These are phyloP conservation scores for Phaeophleospora eucalypticola DNA, from an alignment of 2,329 filamentous ascomycete species.

Conservation along the genomic window DNA sequence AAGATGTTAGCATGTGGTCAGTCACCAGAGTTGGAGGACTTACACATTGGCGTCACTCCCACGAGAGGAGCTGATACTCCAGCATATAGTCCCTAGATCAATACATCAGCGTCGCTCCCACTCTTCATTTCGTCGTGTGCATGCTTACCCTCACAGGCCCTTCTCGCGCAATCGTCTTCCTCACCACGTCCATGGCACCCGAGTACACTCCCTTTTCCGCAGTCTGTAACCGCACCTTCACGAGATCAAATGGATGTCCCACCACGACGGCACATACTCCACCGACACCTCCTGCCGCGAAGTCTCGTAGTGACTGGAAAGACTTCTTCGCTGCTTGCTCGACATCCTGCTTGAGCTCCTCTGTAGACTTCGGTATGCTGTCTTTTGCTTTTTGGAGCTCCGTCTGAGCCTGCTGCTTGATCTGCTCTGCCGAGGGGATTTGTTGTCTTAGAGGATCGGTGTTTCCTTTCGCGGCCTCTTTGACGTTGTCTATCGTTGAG, in stretches of 20 bases:
- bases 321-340: constrained; percentile 50
- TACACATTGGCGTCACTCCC: constrained; percentile 98
- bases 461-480: constrained; percentile 21
- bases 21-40: constrained; percentile 39
- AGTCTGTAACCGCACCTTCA: constrained; percentile 96
- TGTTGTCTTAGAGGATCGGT: constrained; percentile 15
- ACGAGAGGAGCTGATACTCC: constrained; percentile 92
- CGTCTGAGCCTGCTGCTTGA: constrained; percentile 16
- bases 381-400: constrained; percentile 19
- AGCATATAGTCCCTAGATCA: constrained; percentile 83
- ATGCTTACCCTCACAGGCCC: constrained; percentile 60
- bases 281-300: constrained; percentile 86
- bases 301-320: constrained; percentile 67
- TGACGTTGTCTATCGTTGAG: constrained; percentile 13
- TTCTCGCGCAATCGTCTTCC: constrained; percentile 81
- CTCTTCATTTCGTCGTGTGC: neutral
- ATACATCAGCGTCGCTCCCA: neutral
- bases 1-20: constrained; percentile 8
- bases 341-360: constrained; percentile 52
- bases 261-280: constrained; percentile 92
- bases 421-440: constrained; percentile 14
- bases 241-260: constrained; percentile 91
- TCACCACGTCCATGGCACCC: constrained; percentile 85
- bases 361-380: constrained; percentile 28
- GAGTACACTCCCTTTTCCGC: constrained; percentile 90